Percentiles rank a stretch among this genome's conserved stretches.
These are phyloP conservation scores for Colletotrichum sp. DNA, from an alignment of 2,329 filamentous ascomycete species.

Conservation along the genomic window DNA sequence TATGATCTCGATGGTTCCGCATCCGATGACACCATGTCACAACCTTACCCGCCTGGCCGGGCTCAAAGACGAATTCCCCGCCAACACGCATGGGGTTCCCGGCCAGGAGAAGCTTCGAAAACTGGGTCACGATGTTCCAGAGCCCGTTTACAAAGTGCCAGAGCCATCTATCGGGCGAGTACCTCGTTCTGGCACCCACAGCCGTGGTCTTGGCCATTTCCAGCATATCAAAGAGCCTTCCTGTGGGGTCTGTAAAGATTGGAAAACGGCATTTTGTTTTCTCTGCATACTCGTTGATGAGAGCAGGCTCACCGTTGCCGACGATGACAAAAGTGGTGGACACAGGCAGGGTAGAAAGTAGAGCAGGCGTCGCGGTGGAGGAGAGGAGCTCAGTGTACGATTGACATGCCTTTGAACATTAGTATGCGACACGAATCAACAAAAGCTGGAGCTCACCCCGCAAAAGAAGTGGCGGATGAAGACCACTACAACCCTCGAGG, in stretches of 20 bases:
- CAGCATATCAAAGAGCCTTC: neutral
- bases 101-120: neutral
- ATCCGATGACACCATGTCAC: neutral
- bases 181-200: neutral
- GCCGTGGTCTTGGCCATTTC: neutral
- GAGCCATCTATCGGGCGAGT: neutral
- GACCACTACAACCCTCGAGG: neutral
- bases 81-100: neutral
- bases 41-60: neutral
- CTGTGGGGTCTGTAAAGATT: neutral
- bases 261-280: neutral
- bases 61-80: neutral
- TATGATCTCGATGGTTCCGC: neutral
- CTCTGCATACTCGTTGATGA: neutral
- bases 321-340: neutral
- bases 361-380: neutral
- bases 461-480: neutral
- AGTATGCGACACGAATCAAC: neutral
- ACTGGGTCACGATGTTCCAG: neutral
- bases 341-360: neutral
- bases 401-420: neutral
- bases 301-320: neutral
- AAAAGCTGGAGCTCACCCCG: neutral
- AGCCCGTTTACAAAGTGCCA: neutral
- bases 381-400: neutral